Conservation (phyloP, 2,329 filamentous ascomycete species). For the Teratosphaeria nubilosa region DNA sequence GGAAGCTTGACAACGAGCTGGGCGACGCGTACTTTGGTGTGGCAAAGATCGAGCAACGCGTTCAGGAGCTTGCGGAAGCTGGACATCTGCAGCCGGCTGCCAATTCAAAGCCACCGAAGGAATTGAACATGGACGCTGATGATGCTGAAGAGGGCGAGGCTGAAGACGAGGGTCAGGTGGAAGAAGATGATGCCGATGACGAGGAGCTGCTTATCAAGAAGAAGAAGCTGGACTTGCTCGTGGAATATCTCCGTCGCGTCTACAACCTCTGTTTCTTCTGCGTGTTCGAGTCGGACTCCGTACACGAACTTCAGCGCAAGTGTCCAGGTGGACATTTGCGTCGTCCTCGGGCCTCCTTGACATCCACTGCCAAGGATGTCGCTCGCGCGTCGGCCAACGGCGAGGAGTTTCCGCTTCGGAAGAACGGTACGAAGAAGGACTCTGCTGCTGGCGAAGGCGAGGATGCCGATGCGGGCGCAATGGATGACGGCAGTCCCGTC, state of each 20-base stretch:
- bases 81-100: slow-evolving; percentile 64
- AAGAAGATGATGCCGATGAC: slow-evolving; percentile 71
- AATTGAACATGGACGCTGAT: slow-evolving; percentile 54
- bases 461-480: slow-evolving; percentile 33
- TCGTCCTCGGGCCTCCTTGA: slow-evolving; percentile 76
- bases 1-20: slow-evolving; percentile 76
- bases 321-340: slow-evolving; percentile 96
- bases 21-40: slow-evolving; percentile 68
- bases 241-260: slow-evolving; percentile 91
- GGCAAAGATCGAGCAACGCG: slow-evolving; percentile 72
- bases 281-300: slow-evolving; percentile 94
- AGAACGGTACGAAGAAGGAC: slow-evolving; percentile 39
- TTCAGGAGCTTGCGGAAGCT: slow-evolving; percentile 67
- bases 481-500: slow-evolving; percentile 36
- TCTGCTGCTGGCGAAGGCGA: slow-evolving; percentile 47
- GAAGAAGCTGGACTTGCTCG: slow-evolving; percentile 90
- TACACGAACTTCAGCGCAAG: slow-evolving; percentile 90
- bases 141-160: slow-evolving; percentile 55
- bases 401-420: slow-evolving; percentile 70
- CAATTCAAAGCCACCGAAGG: slow-evolving; percentile 47
- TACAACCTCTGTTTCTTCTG: slow-evolving; percentile 99
- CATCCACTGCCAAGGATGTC: slow-evolving; percentile 70
- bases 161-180: slow-evolving; percentile 33
- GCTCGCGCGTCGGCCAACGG: slow-evolving; percentile 75
- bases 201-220: slow-evolving; percentile 85